Evolutionary conservation across 768 basidiomycete species (phyloP).

Genomic region (Leucosporidium creatinivorum): DNA sequence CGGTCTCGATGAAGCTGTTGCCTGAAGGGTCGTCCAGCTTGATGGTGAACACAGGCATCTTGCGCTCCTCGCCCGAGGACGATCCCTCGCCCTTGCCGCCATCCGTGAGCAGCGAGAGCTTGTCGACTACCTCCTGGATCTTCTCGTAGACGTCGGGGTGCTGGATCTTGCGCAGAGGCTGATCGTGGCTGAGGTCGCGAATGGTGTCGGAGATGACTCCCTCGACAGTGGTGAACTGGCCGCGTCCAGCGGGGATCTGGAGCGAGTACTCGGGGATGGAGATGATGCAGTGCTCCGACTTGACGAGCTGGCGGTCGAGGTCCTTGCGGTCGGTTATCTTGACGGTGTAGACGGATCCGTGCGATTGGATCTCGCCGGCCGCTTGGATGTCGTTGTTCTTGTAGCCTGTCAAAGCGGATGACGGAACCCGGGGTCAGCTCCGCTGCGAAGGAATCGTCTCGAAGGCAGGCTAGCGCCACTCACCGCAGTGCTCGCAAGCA

Average conservation of each 20-base stretch:
- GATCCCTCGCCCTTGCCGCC: conserved; percentile 49
- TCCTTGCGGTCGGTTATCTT: conserved; percentile 66
- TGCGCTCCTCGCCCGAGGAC: conserved; percentile 46
- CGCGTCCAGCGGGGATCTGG: conserved; percentile 76
- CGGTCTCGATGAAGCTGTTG: conserved; percentile 86
- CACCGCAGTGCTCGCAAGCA: conserved; percentile 85
- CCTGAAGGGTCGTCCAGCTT: conserved; percentile 87
- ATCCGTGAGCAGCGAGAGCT: conserved; percentile 57
- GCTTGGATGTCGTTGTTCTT: conserved; percentile 90
- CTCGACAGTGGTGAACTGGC: conserved; percentile 94
- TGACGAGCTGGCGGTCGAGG: conserved; percentile 86
- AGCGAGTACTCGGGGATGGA: conserved; percentile 79
- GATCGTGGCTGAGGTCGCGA: conserved; percentile 69
- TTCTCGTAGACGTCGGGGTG: conserved; percentile 63
- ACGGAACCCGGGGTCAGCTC: background rate
- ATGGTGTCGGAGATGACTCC: conserved; percentile 78
- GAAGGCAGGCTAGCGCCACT: conserved; percentile 30
- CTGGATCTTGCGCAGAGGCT: conserved; percentile 65
- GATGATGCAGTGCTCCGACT: conserved; percentile 73
- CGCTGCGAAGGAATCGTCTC: background rate
- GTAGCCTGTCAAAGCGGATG: conserved; percentile 21
- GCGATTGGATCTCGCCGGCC: conserved; percentile 77
- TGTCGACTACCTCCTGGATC: conserved; percentile 67
- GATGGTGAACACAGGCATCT: conserved; percentile 69
- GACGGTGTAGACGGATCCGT: conserved; percentile 73